Conservation (phyloP, 2,329 filamentous ascomycete genomes). For the Botrytis squamosa region DNA sequence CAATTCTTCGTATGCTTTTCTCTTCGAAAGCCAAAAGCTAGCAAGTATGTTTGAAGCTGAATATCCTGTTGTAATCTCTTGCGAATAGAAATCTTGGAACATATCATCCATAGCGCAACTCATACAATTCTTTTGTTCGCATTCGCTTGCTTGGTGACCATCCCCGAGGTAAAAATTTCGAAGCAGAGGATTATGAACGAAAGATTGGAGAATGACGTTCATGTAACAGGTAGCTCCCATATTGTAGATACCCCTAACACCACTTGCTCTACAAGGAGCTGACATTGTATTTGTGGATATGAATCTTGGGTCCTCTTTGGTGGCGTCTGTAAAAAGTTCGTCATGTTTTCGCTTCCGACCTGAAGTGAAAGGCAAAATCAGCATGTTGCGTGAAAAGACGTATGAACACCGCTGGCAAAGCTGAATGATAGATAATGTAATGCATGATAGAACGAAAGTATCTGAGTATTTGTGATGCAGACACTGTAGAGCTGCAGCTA, state of each 20-base stretch:
- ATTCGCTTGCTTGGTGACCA: conserved; percentile 78
- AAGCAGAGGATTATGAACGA: conserved; percentile 90
- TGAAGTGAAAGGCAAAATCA: conserved; percentile 32
- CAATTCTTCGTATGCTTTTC: conserved; percentile 67
- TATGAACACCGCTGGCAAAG: not conserved
- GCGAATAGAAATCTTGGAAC: conserved; percentile 68
- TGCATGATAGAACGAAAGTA: not conserved
- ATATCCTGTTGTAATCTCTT: conserved; percentile 83
- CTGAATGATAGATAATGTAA: not conserved
- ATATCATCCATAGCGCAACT: conserved; percentile 72
- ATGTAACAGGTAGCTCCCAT: conserved; percentile 99
- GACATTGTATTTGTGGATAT: conserved; percentile 75
- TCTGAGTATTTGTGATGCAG: not conserved
- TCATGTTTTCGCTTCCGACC: conserved; percentile 74
- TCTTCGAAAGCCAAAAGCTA: conserved; percentile 85
- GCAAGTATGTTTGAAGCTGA: conserved; percentile 86
- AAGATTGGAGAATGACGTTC: conserved; percentile 89
- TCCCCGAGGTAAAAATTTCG: conserved; percentile 91
- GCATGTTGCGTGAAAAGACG: not conserved
- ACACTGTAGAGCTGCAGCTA: not conserved
- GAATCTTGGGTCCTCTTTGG: conserved; percentile 72
- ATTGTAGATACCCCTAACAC: conserved; percentile 90
- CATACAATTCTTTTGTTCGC: conserved; percentile 60
- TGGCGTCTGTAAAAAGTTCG: conserved; percentile 63
- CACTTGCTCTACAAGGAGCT: conserved; percentile 80